phyloP scores from a whole-genome alignment of 2,329 filamentous ascomycete species.

The Stemphylium beticola region DNA sequence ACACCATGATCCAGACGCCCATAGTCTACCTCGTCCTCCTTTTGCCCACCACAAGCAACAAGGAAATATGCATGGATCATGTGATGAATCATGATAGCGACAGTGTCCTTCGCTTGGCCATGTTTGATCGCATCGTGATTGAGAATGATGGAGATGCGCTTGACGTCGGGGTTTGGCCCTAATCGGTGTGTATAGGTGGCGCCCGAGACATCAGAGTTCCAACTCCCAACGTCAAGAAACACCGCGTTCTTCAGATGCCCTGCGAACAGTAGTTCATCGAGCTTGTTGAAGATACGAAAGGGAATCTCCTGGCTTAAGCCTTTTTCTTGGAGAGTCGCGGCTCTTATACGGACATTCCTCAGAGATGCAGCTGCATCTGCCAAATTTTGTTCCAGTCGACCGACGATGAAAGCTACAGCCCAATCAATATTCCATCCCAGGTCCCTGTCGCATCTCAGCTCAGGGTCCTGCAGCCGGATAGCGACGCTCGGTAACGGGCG shows the following conservation, averaged over 20 bases:
- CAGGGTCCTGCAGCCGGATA: slow-evolving; percentile 29
- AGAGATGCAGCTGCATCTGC: slow-evolving; percentile 26
- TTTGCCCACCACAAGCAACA: slow-evolving; percentile 49
- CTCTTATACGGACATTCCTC: slow-evolving; percentile 22
- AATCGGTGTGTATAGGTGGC: slow-evolving; percentile 45
- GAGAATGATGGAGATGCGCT: slow-evolving; percentile 48
- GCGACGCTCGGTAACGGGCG: slow-evolving; percentile 8
- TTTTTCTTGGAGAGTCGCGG: slow-evolving; percentile 21
- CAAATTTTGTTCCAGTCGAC: slow-evolving; percentile 34
- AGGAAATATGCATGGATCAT: slow-evolving; percentile 56
- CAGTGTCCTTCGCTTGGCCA: slow-evolving; percentile 39
- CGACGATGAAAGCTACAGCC: slow-evolving; percentile 50
- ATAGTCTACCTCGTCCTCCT: slow-evolving; percentile 40
- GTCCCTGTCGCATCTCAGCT: slow-evolving; percentile 27
- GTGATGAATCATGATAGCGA: slow-evolving; percentile 51
- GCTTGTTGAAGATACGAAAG: slow-evolving; percentile 45
- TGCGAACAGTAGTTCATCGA: slow-evolving; percentile 48
- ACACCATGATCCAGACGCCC: slow-evolving; percentile 47
- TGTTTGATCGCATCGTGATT: slow-evolving; percentile 31
- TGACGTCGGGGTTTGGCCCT: slow-evolving; percentile 29
- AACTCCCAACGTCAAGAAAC: slow-evolving; percentile 38
- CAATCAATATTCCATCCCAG: slow-evolving; percentile 52
- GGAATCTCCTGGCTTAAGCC: slow-evolving; percentile 32
- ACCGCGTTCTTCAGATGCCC: slow-evolving; percentile 48
- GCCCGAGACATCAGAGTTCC: slow-evolving; percentile 40